A percentile compares a stretch with the other conserved stretches of the same genome.
Evolutionary conservation across 2,329 filamentous ascomycete genomes (phyloP).

Genomic region (Claviceps capensis): DNA sequence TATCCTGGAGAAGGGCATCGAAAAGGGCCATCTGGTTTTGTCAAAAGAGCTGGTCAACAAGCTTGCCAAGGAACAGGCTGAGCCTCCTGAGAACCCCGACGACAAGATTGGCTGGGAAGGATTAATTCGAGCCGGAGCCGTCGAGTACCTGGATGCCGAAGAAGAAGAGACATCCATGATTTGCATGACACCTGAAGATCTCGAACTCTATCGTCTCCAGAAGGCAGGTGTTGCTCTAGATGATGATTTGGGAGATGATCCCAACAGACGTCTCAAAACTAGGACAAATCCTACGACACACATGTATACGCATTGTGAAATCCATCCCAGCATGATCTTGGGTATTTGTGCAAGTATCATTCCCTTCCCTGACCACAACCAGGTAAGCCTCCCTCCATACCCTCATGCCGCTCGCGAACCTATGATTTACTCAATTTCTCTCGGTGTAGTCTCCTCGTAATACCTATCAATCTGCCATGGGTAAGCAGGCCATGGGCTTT

Average conservation of each 20-base stretch:
- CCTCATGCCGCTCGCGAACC: not conserved
- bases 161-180: slow-evolving; percentile 99
- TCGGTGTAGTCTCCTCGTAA: slow-evolving; percentile 73
- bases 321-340: slow-evolving; percentile 97
- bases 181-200: slow-evolving; percentile 92
- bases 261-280: slow-evolving; percentile 78
- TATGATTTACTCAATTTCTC: not conserved
- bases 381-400: slow-evolving; percentile 33
- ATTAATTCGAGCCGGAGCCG: slow-evolving; percentile 67
- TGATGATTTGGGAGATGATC: slow-evolving; percentile 50
- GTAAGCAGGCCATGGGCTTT: slow-evolving; percentile 99
- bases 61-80: slow-evolving; percentile 60
- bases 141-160: slow-evolving; percentile 94
- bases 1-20: slow-evolving; percentile 45
- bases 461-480: slow-evolving; percentile 98
- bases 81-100: slow-evolving; percentile 44
- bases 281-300: slow-evolving; percentile 77
- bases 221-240: slow-evolving; percentile 51
- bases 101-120: slow-evolving; percentile 78
- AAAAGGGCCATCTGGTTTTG: slow-evolving; percentile 61
- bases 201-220: slow-evolving; percentile 62
- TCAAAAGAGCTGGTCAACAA: slow-evolving; percentile 69
- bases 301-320: slow-evolving; percentile 96
- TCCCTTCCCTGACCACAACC: slow-evolving; percentile 98
- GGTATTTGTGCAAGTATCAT: slow-evolving; percentile 99